A percentile compares a stretch with the other conserved stretches of the same genome.
Evolutionary conservation across 2,329 filamentous ascomycete species (phyloP).

Genomic region (Fusarium sp.): DNA sequence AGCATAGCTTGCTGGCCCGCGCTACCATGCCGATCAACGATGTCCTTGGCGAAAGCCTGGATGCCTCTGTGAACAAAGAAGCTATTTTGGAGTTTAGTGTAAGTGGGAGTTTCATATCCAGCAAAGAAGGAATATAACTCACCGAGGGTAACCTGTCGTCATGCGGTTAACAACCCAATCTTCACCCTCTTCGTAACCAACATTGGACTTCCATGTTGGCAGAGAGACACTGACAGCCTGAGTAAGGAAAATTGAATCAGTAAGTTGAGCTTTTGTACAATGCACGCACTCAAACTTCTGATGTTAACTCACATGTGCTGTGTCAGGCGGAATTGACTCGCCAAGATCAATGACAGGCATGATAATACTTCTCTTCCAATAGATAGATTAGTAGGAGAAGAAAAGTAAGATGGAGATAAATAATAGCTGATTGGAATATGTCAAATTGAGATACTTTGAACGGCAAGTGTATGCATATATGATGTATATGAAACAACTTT

Average conservation of each 20-base stretch:
- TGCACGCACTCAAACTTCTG: conserved; percentile 1
- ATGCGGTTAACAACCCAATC: conserved; percentile 87
- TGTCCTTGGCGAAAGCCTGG: conserved; percentile 75
- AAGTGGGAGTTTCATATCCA: conserved; percentile 6
- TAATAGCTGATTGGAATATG: background rate
- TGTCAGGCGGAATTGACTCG: conserved; percentile 81
- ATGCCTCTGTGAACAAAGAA: conserved; percentile 95
- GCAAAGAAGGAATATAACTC: conserved; percentile 39
- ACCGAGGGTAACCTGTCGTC: conserved; percentile 92
- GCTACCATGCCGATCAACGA: conserved; percentile 73
- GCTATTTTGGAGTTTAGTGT: conserved; percentile 60
- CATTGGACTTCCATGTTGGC: conserved; percentile 90
- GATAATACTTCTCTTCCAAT: background rate
- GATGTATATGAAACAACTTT: conserved; percentile 20
- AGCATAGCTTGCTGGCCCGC: conserved; percentile 79
- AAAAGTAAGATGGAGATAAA: background rate
- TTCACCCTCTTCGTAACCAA: conserved; percentile 94
- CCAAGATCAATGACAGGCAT: conserved; percentile 70
- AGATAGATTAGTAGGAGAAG: background rate
- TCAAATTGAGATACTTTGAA: background rate
- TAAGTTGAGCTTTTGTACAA: background rate
- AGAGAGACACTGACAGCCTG: conserved; percentile 96
- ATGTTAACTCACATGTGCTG: conserved; percentile 74
- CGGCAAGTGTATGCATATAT: background rate
- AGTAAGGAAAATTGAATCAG: background rate